Base-by-base conservation (phyloP, 257 asterid genomes). In the Fraxinus anomala region DNA sequence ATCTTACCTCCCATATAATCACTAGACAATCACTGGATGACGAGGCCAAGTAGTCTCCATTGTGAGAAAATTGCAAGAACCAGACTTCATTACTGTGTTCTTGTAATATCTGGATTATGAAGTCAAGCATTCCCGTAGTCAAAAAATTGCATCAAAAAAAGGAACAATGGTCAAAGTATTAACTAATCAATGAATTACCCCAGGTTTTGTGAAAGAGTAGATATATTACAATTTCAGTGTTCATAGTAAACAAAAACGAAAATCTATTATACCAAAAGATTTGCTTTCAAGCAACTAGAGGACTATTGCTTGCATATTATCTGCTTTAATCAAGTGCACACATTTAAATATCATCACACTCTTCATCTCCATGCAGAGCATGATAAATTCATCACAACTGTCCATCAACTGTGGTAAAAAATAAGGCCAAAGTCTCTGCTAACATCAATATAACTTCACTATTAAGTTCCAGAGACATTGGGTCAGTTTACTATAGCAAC, bases 1-100 rank as follows among this genome's bases (percentile, higher is more conserved):
- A 72, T 26, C 63, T 79, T 86, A 91, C 97, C 94, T 91, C 96
- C 97, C 97, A 93, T 84, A 93, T 84, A 79, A 93, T 89, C 75
- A 85, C 94, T 14, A 87, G 82, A 82, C 79, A 74, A 82, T 91
- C 96, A 78, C 84, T 90, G 74, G 96, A 89, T 59, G 97, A 89
- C 9, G 97, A 93, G 31, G 97, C 97, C 83, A 93, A 83, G 83
- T 89, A 93, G 85, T 89, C 88, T 72, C 97, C 97, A 77, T 82
- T 83, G 79, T 91, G 91, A 77, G 97, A 90, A 84, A 93, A 93
- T 77, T 91, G 92, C 91, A 93, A 83, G 85, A 87, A 86, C 97
- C 97, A 91, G 77, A 93, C 89, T 86, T 93, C 97, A 83, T 83
- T 89, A 23, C 61, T 76, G 82, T 93, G 97, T 68, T 86, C 97